Evolutionary conservation across 768 basidiomycete genomes (phyloP), one percentile per base, ranked within the genome.

Genomic region (Neoboletus magnificus): DNA sequence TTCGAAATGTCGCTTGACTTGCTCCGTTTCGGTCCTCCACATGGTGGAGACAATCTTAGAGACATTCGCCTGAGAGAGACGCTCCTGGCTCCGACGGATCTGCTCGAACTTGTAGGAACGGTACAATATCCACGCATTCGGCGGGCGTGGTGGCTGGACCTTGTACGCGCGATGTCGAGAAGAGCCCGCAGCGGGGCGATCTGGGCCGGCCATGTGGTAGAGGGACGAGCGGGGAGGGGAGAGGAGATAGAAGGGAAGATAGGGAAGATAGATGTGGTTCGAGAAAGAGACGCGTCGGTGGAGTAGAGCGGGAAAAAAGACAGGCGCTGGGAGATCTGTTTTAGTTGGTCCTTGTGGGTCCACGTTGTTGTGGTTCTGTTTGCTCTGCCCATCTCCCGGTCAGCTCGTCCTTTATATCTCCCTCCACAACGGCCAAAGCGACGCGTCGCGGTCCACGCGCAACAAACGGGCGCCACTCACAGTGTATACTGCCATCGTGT

Each of bases 51-150:
- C 84, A 20, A 79, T 57, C 59, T 80, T 82, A 44, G 89, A 91
- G 47, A 90, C 79, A 18, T 80, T 77, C 5, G 82, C 81, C 66
- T 91, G 89, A 7, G 81, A 70, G 7, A 73, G 50, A 37, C 77
- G 58, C 56, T 73, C 59, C 35, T 59, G 54, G 66, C 12, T 73
- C 66, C 56, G 69, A 29, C 56, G 56, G 22, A 65, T 37, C 22
- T 6, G 0, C 1, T 1, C 71, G 41, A 82, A 73, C 64, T 80
- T 83, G 57, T 82, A 78, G 3, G 86, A 82, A 40, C 91, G 82
- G 70, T 88, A 93, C 16, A 92, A 59, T 55, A 93, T 92, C 88
- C 89, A 93, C 0, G 90, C 84, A 66, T 92, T 93, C 11, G 85
- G 83, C 4, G 91, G 90, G 0, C 91, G 79, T 11, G 86, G 85